Percentiles rank a stretch among this genome's conserved stretches.
These are phyloP conservation scores for Verticillium tricorpus DNA, from an alignment of 2,329 filamentous ascomycete genomes.

Conservation along the genomic window DNA sequence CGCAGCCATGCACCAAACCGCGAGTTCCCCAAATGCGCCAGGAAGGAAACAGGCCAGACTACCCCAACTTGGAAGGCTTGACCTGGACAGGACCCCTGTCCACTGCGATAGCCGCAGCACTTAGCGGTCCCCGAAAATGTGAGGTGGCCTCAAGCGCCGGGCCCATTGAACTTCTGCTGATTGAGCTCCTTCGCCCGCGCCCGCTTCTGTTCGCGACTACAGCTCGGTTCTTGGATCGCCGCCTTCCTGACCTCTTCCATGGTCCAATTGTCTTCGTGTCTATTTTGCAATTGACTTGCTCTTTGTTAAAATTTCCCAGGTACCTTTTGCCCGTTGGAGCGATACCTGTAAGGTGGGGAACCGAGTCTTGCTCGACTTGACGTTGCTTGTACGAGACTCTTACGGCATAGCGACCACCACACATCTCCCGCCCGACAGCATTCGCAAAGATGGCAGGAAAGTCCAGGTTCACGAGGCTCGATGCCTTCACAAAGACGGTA, in stretches of 20 bases:
- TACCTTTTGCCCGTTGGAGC: slow-evolving; percentile 13
- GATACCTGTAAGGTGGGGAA: background rate
- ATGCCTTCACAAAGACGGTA: slow-evolving; percentile 98
- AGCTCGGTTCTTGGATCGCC: background rate
- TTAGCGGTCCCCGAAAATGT: slow-evolving; percentile 2
- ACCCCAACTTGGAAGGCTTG: background rate
- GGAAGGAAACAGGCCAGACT: background rate
- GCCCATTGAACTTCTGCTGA: background rate
- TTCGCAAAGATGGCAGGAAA: slow-evolving; percentile 68
- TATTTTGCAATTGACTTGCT: background rate
- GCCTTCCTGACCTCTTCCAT: background rate
- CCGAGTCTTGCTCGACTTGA: background rate
- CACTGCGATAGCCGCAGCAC: background rate
- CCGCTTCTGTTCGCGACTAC: background rate
- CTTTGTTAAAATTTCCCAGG: slow-evolving; percentile 1
- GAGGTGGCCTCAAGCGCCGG: slow-evolving; percentile 2
- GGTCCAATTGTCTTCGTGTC: slow-evolving; percentile 1
- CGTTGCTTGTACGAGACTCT: background rate
- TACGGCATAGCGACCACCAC: background rate
- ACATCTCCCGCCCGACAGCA: background rate
- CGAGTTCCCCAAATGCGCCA: background rate
- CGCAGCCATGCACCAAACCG: background rate
- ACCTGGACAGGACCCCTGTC: background rate
- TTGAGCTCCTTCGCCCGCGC: background rate
- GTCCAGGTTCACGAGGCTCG: slow-evolving; percentile 91